phyloP scores from a whole-genome alignment of 257 asterid genomes.

The Fraxinus quadrangulata region DNA sequence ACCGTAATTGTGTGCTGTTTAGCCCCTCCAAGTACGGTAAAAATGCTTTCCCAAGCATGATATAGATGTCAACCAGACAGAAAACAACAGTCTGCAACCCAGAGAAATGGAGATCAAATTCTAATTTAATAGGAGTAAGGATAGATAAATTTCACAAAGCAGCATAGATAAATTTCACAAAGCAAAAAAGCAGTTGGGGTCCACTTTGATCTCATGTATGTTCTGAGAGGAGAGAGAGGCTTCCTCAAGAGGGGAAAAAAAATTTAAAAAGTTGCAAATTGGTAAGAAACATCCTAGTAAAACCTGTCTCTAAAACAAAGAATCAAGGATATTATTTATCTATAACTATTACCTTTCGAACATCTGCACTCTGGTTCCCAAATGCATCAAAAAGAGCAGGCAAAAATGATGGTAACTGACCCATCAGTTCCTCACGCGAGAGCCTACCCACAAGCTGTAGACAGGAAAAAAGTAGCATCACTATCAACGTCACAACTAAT shows the following conservation, averaged over 20 bases:
- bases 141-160: neutral
- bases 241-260: neutral
- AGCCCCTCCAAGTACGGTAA: constrained; percentile 94
- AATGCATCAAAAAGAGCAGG: constrained; percentile 97
- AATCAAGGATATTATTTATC: neutral
- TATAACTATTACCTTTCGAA: constrained; percentile 70
- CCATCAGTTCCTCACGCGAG: constrained; percentile 85
- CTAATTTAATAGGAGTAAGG: neutral
- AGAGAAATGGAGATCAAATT: constrained; percentile 24
- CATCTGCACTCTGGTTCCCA: constrained; percentile 98
- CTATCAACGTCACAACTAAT: constrained; percentile 21
- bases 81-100: constrained; percentile 90
- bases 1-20: constrained; percentile 79
- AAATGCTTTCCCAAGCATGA: constrained; percentile 93
- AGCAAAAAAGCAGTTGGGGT: neutral
- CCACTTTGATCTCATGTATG: neutral
- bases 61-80: constrained; percentile 94
- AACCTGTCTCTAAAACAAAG: neutral
- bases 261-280: neutral
- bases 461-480: constrained; percentile 22
- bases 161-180: neutral
- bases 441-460: constrained; percentile 93
- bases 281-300: neutral
- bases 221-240: neutral
- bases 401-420: constrained; percentile 82